Evolutionary conservation across 1,139 yeast species (phyloP).

Genomic region (Yamadazyma oceani): DNA sequence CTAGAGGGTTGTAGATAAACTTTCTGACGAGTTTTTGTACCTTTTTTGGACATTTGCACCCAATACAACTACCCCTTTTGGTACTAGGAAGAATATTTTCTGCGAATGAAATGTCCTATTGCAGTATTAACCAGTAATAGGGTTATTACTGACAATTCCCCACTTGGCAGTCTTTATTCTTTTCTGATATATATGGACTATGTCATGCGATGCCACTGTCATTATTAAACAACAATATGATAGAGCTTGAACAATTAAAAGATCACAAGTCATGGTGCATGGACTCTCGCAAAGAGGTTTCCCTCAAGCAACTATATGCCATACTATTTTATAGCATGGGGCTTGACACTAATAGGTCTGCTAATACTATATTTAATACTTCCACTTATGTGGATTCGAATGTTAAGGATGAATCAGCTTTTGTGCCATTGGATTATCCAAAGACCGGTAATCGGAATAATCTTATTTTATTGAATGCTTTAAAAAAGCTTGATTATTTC

Average conservation of each 20-base stretch:
- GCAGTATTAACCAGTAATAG: too few species aligned
- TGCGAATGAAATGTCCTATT: too few species aligned
- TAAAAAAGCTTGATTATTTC: conserved; percentile 5
- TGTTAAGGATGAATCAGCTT: conserved; percentile 8
- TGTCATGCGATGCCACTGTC: too few species aligned
- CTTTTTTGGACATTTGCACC: too few species aligned
- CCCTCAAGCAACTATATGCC: conserved; percentile 76
- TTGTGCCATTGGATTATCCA: conserved; percentile 9
- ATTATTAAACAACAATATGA: not conserved
- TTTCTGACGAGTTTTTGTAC: too few species aligned
- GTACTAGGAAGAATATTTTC: too few species aligned
- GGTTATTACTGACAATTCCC: too few species aligned
- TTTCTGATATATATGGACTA: too few species aligned
- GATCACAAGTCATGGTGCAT: conserved; percentile 9
- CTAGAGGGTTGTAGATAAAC: too few species aligned
- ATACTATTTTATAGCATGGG: conserved; percentile 63
- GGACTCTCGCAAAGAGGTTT: conserved; percentile 51
- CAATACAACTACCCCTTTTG: too few species aligned
- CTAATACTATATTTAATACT: conserved; percentile 10
- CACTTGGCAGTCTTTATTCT: too few species aligned
- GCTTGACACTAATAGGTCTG: conserved; percentile 44
- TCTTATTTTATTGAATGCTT: conserved; percentile 11
- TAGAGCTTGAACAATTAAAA: not conserved
- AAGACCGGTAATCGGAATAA: conserved; percentile 13
- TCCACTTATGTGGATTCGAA: conserved; percentile 14